Evolutionary conservation across 1,284 basidiomycete species (phyloP), one percentile per base, ranked within the genome.

Genomic region (Phellinidium pouzarii): DNA sequence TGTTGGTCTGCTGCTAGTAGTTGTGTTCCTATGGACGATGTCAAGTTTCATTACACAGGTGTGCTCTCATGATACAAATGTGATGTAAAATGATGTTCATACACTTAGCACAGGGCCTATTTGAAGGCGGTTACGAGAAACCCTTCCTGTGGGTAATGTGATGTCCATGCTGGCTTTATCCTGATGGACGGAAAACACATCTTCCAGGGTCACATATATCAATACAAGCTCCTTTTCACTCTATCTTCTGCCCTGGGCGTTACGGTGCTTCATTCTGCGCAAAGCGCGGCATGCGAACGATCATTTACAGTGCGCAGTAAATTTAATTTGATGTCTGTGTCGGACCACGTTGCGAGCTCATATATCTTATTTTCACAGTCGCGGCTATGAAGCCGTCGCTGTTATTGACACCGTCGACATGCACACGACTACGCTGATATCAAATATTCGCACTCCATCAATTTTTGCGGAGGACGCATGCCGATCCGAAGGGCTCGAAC

Each of bases 151-250:
- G 59, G 59, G 82, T 70, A 48, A n/a, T 38, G 31, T 14, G 14
- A 26, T 44, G 44, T 38, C 40, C 9, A 11, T 41, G 27, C 37
- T 36, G 43, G 22, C 44, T 22, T 25, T 38, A 19, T 40, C 48
- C 19, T 50, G 37, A 44, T 50, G 43, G 36, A 36, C 20, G 36
- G 36, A 44, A 44, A 36, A 57, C 25, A 27, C 17, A 31, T 47
- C 7, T 12, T 40, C 34, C 59, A 90, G 87, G 47, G 76, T 92
- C 43, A 96, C 93, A 2, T 96, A 93, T 62, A 71, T 92, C 62
- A 91, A 86, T 66, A 95, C 93, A 0, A 85, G 91, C 53, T 78
- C 88, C 7, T 99, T 97, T 66, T 72, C 84, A n/a, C 62, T 95
- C 17, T 98, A 98, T 70, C 81, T 99, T 23, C 62, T 97, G 7